A percentile compares a stretch with the other conserved stretches of the same genome.
Evolutionary conservation across 192 early-diverging fungal species (phyloP).

Genomic region (Coemansia sp.): DNA sequence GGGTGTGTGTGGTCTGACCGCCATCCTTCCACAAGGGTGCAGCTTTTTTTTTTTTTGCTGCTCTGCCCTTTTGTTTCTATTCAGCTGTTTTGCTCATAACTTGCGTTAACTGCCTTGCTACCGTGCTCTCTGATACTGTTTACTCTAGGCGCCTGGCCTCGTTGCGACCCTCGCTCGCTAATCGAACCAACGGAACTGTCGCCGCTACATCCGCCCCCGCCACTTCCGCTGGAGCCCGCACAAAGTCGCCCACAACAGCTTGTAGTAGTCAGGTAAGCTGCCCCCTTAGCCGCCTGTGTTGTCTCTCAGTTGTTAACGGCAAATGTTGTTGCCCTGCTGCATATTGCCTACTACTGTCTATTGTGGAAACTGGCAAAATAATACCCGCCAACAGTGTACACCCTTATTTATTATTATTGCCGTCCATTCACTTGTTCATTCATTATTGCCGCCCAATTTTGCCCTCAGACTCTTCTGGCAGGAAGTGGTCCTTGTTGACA

Average conservation of each 20-base stretch:
- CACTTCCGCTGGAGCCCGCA: not conserved
- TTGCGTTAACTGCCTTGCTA: slow-evolving; percentile 6
- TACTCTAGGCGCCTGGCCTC: slow-evolving; percentile 12
- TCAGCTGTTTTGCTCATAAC: not conserved
- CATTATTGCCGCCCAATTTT: slow-evolving; percentile 1
- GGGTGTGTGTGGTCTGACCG: not conserved
- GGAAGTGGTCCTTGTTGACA: not conserved
- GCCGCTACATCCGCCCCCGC: not conserved
- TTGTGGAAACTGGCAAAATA: not conserved
- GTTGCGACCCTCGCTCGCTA: slow-evolving; percentile 7
- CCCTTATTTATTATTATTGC: not conserved
- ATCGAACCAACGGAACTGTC: not conserved
- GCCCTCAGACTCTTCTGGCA: not conserved
- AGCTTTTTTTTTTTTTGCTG: slow-evolving; percentile 10
- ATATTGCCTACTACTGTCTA: not conserved
- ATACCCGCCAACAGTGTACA: not conserved
- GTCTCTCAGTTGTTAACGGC: not conserved
- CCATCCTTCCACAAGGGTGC: not conserved
- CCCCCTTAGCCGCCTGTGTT: not conserved
- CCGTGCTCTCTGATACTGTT: slow-evolving; percentile 4
- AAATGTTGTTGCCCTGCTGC: not conserved
- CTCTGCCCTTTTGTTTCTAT: not conserved
- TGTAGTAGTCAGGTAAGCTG: not conserved
- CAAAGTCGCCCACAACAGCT: slow-evolving; percentile 1
- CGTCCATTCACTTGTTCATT: not conserved